Percentiles rank a stretch among this genome's conserved stretches.
phyloP scores from a whole-genome alignment of 1,139 yeast species.

The Yamadazyma pseudoaaseri region DNA sequence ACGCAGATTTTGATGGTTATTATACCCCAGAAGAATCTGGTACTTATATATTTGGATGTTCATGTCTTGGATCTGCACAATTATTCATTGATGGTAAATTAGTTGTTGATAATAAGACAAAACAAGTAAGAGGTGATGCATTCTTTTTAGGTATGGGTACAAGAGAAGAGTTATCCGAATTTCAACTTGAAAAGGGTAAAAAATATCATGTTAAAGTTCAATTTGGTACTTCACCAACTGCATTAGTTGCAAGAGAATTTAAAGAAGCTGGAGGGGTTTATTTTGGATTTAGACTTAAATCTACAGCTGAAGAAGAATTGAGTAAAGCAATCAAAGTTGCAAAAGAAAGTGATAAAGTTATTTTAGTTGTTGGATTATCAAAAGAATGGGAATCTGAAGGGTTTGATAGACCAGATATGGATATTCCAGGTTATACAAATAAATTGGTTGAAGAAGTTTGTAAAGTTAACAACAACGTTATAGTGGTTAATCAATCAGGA shows the following conservation, averaged over 20 bases:
- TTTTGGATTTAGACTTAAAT: slow-evolving; percentile 25
- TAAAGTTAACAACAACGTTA: slow-evolving; percentile 49
- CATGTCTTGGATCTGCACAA: slow-evolving; percentile 53
- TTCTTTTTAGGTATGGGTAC: slow-evolving; percentile 53
- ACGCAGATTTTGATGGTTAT: slow-evolving; percentile 42
- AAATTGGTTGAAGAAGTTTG: slow-evolving; percentile 44
- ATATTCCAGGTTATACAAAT: slow-evolving; percentile 49
- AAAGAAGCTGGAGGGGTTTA: slow-evolving; percentile 33
- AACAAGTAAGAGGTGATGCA: slow-evolving; percentile 47
- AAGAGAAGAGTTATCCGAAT: slow-evolving; percentile 40
- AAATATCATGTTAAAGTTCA: slow-evolving; percentile 45
- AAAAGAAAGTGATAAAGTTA: slow-evolving; percentile 33
- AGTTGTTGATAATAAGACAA: slow-evolving; percentile 55
- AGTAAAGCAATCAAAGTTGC: slow-evolving; percentile 30
- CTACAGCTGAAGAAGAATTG: slow-evolving; percentile 23
- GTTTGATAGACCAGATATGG: slow-evolving; percentile 32
- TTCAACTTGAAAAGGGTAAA: slow-evolving; percentile 40
- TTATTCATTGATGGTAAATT: slow-evolving; percentile 51
- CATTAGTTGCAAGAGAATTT: slow-evolving; percentile 18
- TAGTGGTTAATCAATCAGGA: slow-evolving; percentile 60
- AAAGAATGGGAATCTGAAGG: slow-evolving; percentile 42
- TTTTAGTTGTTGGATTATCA: slow-evolving; percentile 40
- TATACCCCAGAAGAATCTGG: slow-evolving; percentile 48
- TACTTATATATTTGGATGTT: slow-evolving; percentile 50
- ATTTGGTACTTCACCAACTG: slow-evolving; percentile 52